Conservation (phyloP, 2,329 filamentous ascomycete genomes). For the Talaromyces sp. region DNA sequence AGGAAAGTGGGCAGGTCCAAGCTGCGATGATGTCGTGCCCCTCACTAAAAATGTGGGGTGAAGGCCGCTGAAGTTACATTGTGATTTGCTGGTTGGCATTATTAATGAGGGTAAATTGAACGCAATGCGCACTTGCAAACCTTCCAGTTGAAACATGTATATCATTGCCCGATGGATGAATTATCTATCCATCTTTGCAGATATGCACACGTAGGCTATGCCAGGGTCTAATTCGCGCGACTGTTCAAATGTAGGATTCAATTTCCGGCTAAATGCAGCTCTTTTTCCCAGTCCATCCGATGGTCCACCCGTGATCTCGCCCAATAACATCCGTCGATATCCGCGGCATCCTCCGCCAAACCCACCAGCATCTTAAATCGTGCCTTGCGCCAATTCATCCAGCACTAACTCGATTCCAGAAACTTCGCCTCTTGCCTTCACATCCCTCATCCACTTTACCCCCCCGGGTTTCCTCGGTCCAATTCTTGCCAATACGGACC, state of each 20-base stretch:
- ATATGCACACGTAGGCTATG: too few species aligned
- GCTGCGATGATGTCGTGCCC: slow-evolving; percentile 24
- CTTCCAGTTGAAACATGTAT: background rate
- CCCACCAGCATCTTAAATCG: too few species aligned
- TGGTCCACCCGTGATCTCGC: background rate
- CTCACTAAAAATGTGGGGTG: slow-evolving; percentile 11
- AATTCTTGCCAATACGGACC: background rate
- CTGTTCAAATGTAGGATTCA: background rate
- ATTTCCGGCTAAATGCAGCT: slow-evolving; percentile 15
- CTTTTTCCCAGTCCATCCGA: background rate
- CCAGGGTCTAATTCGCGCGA: too few species aligned
- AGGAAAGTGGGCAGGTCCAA: slow-evolving; percentile 29
- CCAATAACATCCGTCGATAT: background rate
- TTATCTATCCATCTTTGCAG: too few species aligned
- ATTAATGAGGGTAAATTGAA: background rate
- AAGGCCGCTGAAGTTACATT: background rate
- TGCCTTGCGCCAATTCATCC: background rate
- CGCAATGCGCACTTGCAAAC: background rate
- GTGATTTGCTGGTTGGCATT: background rate
- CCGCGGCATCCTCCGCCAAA: background rate
- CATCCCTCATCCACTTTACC: background rate
- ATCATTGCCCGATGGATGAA: background rate
- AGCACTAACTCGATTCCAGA: slow-evolving; percentile 4
- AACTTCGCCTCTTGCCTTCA: slow-evolving; percentile 2
- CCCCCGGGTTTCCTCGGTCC: slow-evolving; percentile 2